Evolutionary conservation across 371 early-diverging fungal species (phyloP), one percentile per base, ranked within the genome.

Genomic region (Haplosporangium sp.): DNA sequence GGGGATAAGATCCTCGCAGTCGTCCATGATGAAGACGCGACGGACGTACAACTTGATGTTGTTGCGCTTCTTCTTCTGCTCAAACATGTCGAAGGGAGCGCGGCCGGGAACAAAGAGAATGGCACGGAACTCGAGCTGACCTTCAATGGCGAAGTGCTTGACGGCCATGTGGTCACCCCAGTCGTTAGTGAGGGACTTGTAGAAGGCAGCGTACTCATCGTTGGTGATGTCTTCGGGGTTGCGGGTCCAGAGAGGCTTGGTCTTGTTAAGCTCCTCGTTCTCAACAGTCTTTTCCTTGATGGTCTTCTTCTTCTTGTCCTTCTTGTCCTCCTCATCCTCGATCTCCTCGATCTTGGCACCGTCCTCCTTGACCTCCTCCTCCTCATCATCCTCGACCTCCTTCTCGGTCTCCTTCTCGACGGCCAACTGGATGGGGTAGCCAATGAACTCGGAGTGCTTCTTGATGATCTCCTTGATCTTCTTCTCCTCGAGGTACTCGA

Each of bases 371-470:
- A 29, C 29, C 29, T 29, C 29, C 29, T 29, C 29, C 29, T 29
- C 29, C 29, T 29, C 29, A 29, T 29, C 29, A 4, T 29, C 29
- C 29, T 29, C 29, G 29, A 29, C 29, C 29, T 29, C 29, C 29
- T 29, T 29, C 29, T 29, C 29, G 29, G 29, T 29, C 29, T 29
- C 29, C 29, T 29, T 29, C 29, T 29, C 29, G 29, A 29, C 29
- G 29, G 29, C 29, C 55, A 97, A 83, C 65, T 90, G 90, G 75
- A 99, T 97, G 12, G 98, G 98, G 89, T 97, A 99, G 29, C 89
- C 92, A 70, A 99, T 95, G 86, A 98, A 99, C 86, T 95, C 93
- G 80, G 96, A 96, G 89, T 99, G 94, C 82, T 96, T 98, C 72
- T 95, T 93, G 80, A 99, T 90, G 38, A 99, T 89, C 11, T 89